Evolutionary conservation across 306 rosid species (phyloP), one percentile per base, ranked within the genome.

Genomic region (Lathyrus oleraceus): DNA sequence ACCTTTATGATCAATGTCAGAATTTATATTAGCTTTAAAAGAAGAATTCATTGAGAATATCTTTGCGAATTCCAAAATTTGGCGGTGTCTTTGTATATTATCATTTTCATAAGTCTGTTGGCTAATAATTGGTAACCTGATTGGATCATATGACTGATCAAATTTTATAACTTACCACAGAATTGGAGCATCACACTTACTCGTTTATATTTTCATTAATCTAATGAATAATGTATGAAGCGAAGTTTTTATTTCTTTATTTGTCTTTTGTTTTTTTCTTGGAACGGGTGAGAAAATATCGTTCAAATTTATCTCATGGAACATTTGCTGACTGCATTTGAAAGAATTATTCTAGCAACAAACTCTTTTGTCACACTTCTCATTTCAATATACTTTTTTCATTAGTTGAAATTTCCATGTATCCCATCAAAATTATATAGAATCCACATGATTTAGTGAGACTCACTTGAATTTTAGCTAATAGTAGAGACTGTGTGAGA

Each of bases 291-390:
- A 32, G 44, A 32, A 73, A 63, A 51, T 52, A 12, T 13, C 40
- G 19, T 14, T 39, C 32, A 14, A 52, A 43, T 69, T 71, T 67
- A 62, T 62, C 69, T 69, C 72, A 1, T 74, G 65, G 40, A 36
- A 28, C 16, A 21, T 47, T 62, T 57, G 52, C 27, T 38, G 68
- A 65, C 45, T 36, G 14, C 23, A 20, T 66, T 12, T 36, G 28
- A 43, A 57, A 59, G 10, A 11, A 23, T 23, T 54, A 23, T 23
- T 12, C 36, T 54, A 54, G 15, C 36, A 23, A 5, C 36, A 2
- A n/a, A 54, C 10, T 23, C 36, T 54, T 16, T 51, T 51, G 14
- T 5, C 15, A 23, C 6, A 12, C 61, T 11, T 30, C 25, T 53
- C 60, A 2, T 35, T 35, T 53, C 60, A 53, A 53, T 12, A 20